Evolutionary conservation across 2,329 filamentous ascomycete genomes (phyloP).

Genomic region (Aspergillus caelatus): DNA sequence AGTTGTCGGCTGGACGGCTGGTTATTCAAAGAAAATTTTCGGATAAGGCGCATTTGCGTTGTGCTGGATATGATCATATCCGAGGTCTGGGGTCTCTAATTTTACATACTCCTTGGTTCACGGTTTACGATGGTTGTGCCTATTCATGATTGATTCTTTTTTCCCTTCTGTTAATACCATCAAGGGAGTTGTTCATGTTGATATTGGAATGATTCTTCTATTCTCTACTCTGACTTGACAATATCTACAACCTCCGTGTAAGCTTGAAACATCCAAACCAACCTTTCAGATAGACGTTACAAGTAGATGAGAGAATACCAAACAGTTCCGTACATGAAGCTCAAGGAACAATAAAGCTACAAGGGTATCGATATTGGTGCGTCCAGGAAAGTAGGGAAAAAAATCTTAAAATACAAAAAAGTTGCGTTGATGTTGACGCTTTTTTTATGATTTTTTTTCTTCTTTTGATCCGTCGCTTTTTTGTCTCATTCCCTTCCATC

Average conservation of each 20-base stretch:
- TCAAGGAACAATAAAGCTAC: slow-evolving; percentile 20
- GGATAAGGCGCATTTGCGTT: slow-evolving; percentile 3
- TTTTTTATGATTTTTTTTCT: slow-evolving; percentile 21
- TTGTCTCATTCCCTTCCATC: slow-evolving; percentile 18
- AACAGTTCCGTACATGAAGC: neutral
- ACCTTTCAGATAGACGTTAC: neutral
- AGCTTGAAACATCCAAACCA: neutral
- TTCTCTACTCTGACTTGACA: neutral
- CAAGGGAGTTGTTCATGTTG: neutral
- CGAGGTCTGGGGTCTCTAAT: neutral
- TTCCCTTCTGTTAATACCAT: neutral
- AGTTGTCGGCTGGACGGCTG: neutral
- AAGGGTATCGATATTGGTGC: slow-evolving; percentile 42
- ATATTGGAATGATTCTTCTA: neutral
- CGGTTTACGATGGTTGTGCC: neutral
- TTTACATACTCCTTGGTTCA: slow-evolving; percentile 1
- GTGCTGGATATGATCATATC: neutral
- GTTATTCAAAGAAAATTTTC: neutral
- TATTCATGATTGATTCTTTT: neutral
- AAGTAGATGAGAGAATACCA: neutral
- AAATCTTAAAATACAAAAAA: slow-evolving; percentile 35
- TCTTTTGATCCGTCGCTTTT: slow-evolving; percentile 18
- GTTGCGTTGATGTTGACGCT: slow-evolving; percentile 1
- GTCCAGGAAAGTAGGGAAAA: slow-evolving; percentile 17
- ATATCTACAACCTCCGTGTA: neutral